Conservation (phyloP, 495 filamentous ascomycete genomes). For the Podospora appendiculata region DNA sequence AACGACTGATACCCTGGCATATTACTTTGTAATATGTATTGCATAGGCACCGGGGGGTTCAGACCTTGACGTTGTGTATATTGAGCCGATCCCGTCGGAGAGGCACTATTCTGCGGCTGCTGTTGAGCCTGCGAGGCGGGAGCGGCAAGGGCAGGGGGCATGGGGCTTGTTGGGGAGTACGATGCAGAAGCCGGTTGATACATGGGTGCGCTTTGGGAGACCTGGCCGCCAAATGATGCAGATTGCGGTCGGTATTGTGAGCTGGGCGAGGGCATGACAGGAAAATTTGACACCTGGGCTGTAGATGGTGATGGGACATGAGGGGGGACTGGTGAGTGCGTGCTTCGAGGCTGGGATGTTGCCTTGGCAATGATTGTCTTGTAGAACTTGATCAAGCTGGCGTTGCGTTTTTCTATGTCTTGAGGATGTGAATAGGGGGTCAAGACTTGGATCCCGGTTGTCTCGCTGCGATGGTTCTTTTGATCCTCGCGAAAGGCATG, state of each 20-base stretch:
- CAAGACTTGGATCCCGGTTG: background rate
- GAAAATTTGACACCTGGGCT: background rate
- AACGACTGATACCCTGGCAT: background rate
- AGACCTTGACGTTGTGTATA: background rate
- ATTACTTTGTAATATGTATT: background rate
- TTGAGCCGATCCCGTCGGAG: background rate
- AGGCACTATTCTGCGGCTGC: background rate
- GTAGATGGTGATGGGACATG: background rate
- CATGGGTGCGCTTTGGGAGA: too few species aligned
- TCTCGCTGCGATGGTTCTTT: background rate
- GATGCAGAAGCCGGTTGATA: background rate
- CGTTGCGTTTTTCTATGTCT: conserved; percentile 9
- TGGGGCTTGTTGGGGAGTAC: background rate
- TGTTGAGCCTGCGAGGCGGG: background rate
- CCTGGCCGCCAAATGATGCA: too few species aligned
- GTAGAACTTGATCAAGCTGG: conserved; percentile 4
- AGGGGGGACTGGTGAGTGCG: background rate
- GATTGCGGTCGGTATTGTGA: too few species aligned
- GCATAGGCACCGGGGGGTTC: background rate
- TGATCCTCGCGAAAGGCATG: conserved; percentile 30
- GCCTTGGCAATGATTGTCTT: background rate
- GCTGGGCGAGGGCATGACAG: too few species aligned
- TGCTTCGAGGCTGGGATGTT: background rate
- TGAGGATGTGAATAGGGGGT: background rate
- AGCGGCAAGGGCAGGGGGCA: background rate